Conservation (phyloP, 495 filamentous ascomycete species). For the Penicillium manginii region DNA sequence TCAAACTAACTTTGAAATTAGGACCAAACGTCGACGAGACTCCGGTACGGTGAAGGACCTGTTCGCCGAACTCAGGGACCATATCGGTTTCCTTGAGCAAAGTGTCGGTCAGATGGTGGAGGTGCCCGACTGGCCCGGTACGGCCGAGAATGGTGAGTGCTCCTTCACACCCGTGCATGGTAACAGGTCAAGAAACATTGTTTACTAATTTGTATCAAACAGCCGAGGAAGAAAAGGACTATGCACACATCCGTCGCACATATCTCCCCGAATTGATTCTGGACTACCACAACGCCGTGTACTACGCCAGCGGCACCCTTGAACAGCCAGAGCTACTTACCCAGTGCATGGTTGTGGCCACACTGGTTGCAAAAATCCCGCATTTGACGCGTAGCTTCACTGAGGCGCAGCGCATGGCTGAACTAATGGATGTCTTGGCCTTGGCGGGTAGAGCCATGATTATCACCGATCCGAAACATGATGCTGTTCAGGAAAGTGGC, state of each 20-base stretch:
- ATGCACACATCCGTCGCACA: slow-evolving; percentile 61
- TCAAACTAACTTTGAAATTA: slow-evolving; percentile 23
- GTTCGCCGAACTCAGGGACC: slow-evolving; percentile 34
- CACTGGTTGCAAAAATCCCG: slow-evolving; percentile 63
- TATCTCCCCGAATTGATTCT: slow-evolving; percentile 84
- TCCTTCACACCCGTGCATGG: neutral
- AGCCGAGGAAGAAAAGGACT: slow-evolving; percentile 48
- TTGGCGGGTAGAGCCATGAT: slow-evolving; percentile 74
- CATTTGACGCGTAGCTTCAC: slow-evolving; percentile 69
- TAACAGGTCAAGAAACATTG: neutral
- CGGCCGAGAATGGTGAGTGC: slow-evolving; percentile 41
- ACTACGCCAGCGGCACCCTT: slow-evolving; percentile 66
- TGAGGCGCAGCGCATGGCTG: slow-evolving; percentile 68
- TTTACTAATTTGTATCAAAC: slow-evolving; percentile 15
- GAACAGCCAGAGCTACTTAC: slow-evolving; percentile 64
- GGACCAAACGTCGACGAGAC: slow-evolving; percentile 38
- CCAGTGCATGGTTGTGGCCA: slow-evolving; percentile 78
- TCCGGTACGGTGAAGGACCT: slow-evolving; percentile 41
- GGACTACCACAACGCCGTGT: slow-evolving; percentile 75
- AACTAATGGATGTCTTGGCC: slow-evolving; percentile 77
- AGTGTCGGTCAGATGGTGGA: slow-evolving; percentile 43
- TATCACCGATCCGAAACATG: slow-evolving; percentile 45
- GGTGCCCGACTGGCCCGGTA: slow-evolving; percentile 38
- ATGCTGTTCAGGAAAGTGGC: slow-evolving; percentile 38
- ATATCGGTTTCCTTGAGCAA: slow-evolving; percentile 36